Base-by-base conservation (phyloP, 2,329 filamentous ascomycete species). In the Thyridium curvatum region DNA sequence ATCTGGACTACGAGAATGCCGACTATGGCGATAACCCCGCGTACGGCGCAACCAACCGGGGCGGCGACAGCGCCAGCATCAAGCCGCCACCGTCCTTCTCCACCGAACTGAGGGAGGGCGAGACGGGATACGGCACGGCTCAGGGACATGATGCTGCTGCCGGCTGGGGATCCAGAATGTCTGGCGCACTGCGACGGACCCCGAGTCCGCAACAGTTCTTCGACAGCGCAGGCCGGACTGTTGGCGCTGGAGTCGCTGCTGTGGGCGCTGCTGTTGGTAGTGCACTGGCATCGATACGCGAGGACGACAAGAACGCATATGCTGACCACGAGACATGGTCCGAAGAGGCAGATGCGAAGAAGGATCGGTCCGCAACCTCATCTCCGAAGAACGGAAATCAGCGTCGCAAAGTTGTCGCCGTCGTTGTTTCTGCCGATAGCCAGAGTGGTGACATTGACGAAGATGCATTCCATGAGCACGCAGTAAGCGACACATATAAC, bases 261-360 rank as follows among this genome's bases (percentile, higher is more conserved):
- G 88, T 88, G 0, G 86, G 89, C 12, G 85, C 86, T 14, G 86
- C 77, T 35, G 79, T 94, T 44, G 88, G 88, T 32, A 88, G 84
- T 45, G 89, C 88, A 18, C 68, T 96, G 48, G 83, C 83, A 39
- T 82, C 86, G 13, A 93, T 94, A 48, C 77, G 85, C 40, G 86
- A 95, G 58, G 89, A 94, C 55, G 86, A 90, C 55, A 82, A 79
- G 55, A 76, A 79, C 45, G 84, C 84, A 37, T 93, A 84, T 58
- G 82, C 80, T 46, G 91, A 96, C 59, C 87, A 93, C 62, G 85
- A 87, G 57, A 81, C 87, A 38, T 96, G 91, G 91, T 89, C 84
- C 12, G 89, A 96, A 60, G 90, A 96, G 64, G 86, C 84, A 16
- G 83, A 86, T 51, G 74, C 84, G 35, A 79, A 84, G 54, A 67